Evolutionary conservation across 805 yeast genomes (phyloP).

Genomic region (Phaffomyces opuntiae): DNA sequence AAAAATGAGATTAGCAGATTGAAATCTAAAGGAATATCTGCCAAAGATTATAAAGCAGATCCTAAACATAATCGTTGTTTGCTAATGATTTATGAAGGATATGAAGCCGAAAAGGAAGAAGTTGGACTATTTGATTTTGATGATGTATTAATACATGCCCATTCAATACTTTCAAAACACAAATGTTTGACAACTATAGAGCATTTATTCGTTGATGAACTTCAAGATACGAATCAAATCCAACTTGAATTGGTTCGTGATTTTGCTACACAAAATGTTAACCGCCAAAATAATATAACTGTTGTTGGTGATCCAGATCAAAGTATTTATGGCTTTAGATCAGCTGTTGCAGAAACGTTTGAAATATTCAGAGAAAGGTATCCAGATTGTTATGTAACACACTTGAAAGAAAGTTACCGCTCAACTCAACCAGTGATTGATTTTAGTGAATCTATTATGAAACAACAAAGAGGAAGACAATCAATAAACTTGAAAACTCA

Average conservation of each 20-base stretch:
- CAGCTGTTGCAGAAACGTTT: constrained; percentile 69
- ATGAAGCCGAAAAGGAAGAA: constrained; percentile 40
- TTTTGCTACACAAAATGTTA: constrained; percentile 36
- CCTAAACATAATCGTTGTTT: constrained; percentile 26
- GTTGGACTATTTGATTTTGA: constrained; percentile 65
- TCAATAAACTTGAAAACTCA: constrained; percentile 42
- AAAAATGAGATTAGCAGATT: constrained; percentile 39
- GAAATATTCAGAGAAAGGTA: too few species aligned
- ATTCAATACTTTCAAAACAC: constrained; percentile 34
- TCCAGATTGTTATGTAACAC: constrained; percentile 31
- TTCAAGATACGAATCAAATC: constrained; percentile 84
- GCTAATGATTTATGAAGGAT: constrained; percentile 38
- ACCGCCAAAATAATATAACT: constrained; percentile 51
- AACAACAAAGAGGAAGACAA: constrained; percentile 45
- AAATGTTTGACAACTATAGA: constrained; percentile 28
- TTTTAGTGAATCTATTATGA: constrained; percentile 59
- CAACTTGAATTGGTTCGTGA: constrained; percentile 64
- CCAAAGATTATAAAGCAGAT: constrained; percentile 31
- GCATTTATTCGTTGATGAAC: constrained; percentile 87
- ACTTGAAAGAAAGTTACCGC: constrained; percentile 68
- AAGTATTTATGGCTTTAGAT: constrained; percentile 82
- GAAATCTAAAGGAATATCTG: constrained; percentile 45
- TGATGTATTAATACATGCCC: constrained; percentile 59
- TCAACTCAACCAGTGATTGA: constrained; percentile 63
- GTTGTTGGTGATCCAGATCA: constrained; percentile 97